Base-by-base conservation (phyloP, 73 alveolate species). In the Paramecium primaurelia region DNA sequence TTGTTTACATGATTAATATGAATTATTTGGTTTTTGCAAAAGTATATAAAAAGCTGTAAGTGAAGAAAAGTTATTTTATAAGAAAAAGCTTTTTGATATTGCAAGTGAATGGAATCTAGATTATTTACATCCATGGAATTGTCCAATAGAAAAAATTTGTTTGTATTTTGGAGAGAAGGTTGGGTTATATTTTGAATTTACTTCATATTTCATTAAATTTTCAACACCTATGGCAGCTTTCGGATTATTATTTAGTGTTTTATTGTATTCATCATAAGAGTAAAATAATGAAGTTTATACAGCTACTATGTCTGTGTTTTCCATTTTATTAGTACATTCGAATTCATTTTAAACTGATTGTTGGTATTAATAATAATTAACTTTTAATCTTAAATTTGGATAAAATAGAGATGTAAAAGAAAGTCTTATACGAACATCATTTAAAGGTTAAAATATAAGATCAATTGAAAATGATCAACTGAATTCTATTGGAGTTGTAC, bases 81-180 rank as follows among this genome's bases (percentile, higher is more conserved):
- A 42, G 34, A 75, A n/a, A 20, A 75, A 75, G 1, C 22, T 28
- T 1, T 75, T 75, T 12, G 68, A 38, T 75, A 12, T 75, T 6
- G 38, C 58, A 22, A 22, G 38, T 36, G 88, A 75, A 38, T 75
- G 88, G 88, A 75, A 75, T 36, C 18, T 75, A 36, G 36, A 38
- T 38, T 30, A 30, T 18, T 38, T 30, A 75, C 38, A 75, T 22
- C 88, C 88, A n/a, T 75, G 88, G 88, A 36, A 14, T 36, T 30
- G 37, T 5, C 95, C 95, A 20, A 38, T 71, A 25, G 84, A 45
- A 16, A 92, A 84, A 25, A 92, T 92, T 34, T 30, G 94, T 20
- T 26, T 77, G 10, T 92, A 92, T 59, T 92, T 49, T 59, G 95
- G 95, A 0, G 94, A 92, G 28, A 86, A 92, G 45, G 64, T 92